Evolutionary conservation across 2,329 filamentous ascomycete genomes (phyloP).

Genomic region (Hirsutella rhossiliensis): DNA sequence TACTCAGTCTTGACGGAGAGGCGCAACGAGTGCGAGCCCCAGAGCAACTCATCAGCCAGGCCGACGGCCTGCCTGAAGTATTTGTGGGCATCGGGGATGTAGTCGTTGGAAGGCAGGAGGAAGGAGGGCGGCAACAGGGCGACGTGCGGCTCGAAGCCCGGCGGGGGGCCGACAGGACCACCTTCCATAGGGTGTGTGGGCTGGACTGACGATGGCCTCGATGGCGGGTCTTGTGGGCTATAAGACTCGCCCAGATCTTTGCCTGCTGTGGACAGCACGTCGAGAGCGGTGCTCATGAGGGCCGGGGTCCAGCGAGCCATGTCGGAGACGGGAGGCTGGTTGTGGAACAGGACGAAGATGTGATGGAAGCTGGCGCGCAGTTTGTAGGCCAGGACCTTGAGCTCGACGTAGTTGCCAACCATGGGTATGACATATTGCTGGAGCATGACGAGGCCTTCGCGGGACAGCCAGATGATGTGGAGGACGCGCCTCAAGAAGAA

Average conservation of each 20-base stretch:
- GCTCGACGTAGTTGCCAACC: constrained; percentile 65
- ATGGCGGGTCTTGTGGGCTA: constrained; percentile 8
- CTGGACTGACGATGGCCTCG: constrained; percentile 32
- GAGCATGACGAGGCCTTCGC: constrained; percentile 79
- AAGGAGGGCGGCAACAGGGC: constrained; percentile 50
- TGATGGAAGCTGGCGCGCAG: constrained; percentile 91
- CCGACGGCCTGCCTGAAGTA: constrained; percentile 69
- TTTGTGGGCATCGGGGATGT: constrained; percentile 67
- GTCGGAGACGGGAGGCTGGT: constrained; percentile 64
- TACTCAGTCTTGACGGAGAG: constrained; percentile 88
- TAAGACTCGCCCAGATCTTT: background rate
- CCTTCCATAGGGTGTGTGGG: constrained; percentile 40
- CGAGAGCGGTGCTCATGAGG: constrained; percentile 22
- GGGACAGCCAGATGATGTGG: constrained; percentile 90
- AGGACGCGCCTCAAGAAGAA: constrained; percentile 70
- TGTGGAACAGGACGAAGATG: constrained; percentile 93
- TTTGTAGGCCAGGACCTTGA: constrained; percentile 85
- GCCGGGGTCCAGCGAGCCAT: constrained; percentile 42
- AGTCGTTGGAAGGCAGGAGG: constrained; percentile 67
- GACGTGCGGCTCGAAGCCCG: constrained; percentile 35
- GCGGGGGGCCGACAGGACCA: constrained; percentile 44
- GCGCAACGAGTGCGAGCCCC: constrained; percentile 80
- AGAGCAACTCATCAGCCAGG: constrained; percentile 64
- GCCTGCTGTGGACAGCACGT: constrained; percentile 23
- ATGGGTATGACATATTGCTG: constrained; percentile 81